Evolutionary conservation across 495 filamentous ascomycete genomes (phyloP), one percentile per base, ranked within the genome.

Genomic region (Aspergillus conjunctus): DNA sequence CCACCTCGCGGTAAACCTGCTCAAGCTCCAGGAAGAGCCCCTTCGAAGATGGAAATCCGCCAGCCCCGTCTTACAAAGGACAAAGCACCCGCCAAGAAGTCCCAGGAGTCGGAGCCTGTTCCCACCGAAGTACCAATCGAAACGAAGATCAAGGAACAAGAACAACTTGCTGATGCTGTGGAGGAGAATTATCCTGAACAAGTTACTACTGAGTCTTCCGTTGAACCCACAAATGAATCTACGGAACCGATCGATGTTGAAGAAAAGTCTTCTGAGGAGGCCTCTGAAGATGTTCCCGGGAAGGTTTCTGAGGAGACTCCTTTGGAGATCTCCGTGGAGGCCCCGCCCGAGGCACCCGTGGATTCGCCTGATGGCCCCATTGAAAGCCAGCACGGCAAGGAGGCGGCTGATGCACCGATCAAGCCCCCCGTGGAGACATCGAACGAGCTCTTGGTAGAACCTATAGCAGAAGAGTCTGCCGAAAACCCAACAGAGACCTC

Each of bases 1-100:
- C 73, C 72, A 18, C 70, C 73, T 15, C 79, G 66, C 59, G 32
- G 65, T 12, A 68, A 68, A 34, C 45, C 60, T 15, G 53, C 62
- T 34, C 61, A 51, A 11, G 51, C 60, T 32, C 56, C 63, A 17
- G 61, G 55, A 12, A 64, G 67, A n/a, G 51, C 68, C 50, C 51
- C 66, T 15, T 49, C 66, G 8, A 78, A 72, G 62, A 55, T 58
- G 9, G 73, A 73, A 3, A 70, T 61, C 5, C 54, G 54, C 17
- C 37, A 61, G 10, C 14, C 56, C 8, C 68, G 66, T 18, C 31
- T 58, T 5, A 51, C 45, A 17, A 78, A 71, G 55, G 59, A 64
- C 1, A 73, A 71, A 43, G 30, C 52, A n/a, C 51, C 55, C 9
- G 22, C 66, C 43, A 49, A 67, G 20, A 66, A 67, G 21, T 55